Base-by-base conservation (phyloP, 1,139 yeast genomes). In the Debaryomycetaceae sp. region DNA sequence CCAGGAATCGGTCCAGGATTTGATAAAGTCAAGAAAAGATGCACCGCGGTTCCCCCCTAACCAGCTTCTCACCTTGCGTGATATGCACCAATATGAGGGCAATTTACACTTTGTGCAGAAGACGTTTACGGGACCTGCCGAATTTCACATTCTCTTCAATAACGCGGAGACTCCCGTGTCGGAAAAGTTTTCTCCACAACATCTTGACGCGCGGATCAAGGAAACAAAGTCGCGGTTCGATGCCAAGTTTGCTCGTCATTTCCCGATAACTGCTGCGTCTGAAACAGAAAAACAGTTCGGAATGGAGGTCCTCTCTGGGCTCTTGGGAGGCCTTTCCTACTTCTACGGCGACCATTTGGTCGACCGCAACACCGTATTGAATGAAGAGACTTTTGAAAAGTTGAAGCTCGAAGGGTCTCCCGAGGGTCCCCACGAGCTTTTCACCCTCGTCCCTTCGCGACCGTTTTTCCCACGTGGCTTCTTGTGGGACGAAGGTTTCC, bases 401-500 rank as follows among this genome's bases (percentile, higher is more conserved):
- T 64, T 69, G 16, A 58, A 67, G 15, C 61, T 79, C 15, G 48
- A 39, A 11, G 80, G 86, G 0, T 37, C 48, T 15, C 47, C 55
- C 4, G 90, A 79, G 44, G 85, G 83, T 0, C 86, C 87, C 1
- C 51, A 59, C 38, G 83, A 78, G 38, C 54, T 92, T 23, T 82
- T 86, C 43, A 73, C 93, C 0, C 63, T 85, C 25, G 93, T 86
- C 19, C 98, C 98, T 2, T 83, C 95, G 27, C 67, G 98, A 32
- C 86, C 95, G 0, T 83, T 83, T 45, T 90, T 90, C 55, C 97
- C 98, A 6, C 68, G 98, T 38, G 99, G 99, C 0, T 90, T 90
- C 47, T 83, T 83, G 47, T 90, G 99, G 99, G 99, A 92, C 53
- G 98, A 92, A 55, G 99, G 99, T 0, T 90, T 90, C 54, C 95